Conservation (phyloP, 1,284 basidiomycete genomes). For the Boletellus sp. region DNA sequence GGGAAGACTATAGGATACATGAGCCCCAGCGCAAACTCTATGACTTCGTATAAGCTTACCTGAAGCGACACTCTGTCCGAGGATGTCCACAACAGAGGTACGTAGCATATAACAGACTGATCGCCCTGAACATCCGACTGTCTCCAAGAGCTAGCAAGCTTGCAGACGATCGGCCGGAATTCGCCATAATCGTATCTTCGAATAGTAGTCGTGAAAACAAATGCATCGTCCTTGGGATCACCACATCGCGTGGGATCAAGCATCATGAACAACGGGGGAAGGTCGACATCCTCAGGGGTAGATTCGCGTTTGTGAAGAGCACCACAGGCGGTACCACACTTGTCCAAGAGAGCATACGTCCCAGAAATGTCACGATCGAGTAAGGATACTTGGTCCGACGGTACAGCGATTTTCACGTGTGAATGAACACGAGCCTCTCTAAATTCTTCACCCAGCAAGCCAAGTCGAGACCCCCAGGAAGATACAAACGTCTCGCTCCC, state of each 20-base stretch:
- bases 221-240: constrained; percentile 67
- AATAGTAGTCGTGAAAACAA: constrained; percentile 79
- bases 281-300: constrained; percentile 38
- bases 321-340: constrained; percentile 86
- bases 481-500: constrained; percentile 73
- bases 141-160: constrained; percentile 72
- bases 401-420: constrained; percentile 59
- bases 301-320: constrained; percentile 74
- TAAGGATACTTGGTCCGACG: constrained; percentile 43
- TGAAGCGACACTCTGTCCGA: constrained; percentile 44
- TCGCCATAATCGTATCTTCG: constrained; percentile 80
- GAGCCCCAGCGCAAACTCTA: background rate
- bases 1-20: constrained; percentile 32
- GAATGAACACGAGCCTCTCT: constrained; percentile 70
- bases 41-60: constrained; percentile 38
- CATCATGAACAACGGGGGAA: constrained; percentile 77
- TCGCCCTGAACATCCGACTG: constrained; percentile 54
- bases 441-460: constrained; percentile 66
- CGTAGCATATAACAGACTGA: constrained; percentile 50
- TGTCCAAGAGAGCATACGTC: constrained; percentile 73
- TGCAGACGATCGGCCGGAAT: constrained; percentile 70
- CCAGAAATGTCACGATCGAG: constrained; percentile 85
- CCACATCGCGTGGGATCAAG: constrained; percentile 83
- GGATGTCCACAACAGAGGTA: constrained; percentile 66
- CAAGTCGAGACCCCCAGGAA: constrained; percentile 83